Evolutionary conservation across 2,329 filamentous ascomycete genomes (phyloP), one percentile per base, ranked within the genome.

Genomic region (Dothistroma septosporum): DNA sequence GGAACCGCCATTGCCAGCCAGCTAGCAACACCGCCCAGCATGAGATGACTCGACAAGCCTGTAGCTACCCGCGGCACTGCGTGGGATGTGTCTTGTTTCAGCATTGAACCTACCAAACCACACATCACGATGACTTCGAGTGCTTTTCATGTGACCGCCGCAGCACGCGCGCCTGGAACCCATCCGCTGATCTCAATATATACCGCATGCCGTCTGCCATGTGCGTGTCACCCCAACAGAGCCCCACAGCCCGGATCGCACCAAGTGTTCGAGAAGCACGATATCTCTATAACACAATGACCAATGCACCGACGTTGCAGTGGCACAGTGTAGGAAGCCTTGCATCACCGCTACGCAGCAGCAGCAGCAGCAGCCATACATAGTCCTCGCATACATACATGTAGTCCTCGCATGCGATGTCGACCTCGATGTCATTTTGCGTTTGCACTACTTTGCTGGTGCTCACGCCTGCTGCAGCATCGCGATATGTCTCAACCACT

Each of bases 351-450:
- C 50, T 28, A 35, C 50, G 16, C 31, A 35, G 31, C 50, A n/a
- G 11, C 46, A 11, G 46, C 46, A 2, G 9, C 9, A n/a, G 11
- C 46, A 4, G n/a, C 46, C n/a, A n/a, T n/a, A n/a, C n/a, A n/a
- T n/a, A n/a, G n/a, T n/a, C n/a, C n/a, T n/a, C n/a, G n/a, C n/a
- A n/a, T n/a, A n/a, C n/a, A n/a, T n/a, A n/a, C n/a, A n/a, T n/a
- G n/a, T n/a, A n/a, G n/a, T n/a, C 49, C 21, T 50, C 47, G 50
- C 50, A 53, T 35, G 31, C 31, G 19, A 35, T 53, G 50, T 35
- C 50, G 50, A 53, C 35, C 50, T 53, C 50, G 35, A 53, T 53
- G 31, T n/a, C 31, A 53, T 21, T n/a, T 24, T 50, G 47, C 44
- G n/a, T 24, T 19, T 48, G 9, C 9, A 48, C 48, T 22, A 52